phyloP scores from a whole-genome alignment of 1,139 yeast genomes.

The Oligophagozyma castellii region DNA sequence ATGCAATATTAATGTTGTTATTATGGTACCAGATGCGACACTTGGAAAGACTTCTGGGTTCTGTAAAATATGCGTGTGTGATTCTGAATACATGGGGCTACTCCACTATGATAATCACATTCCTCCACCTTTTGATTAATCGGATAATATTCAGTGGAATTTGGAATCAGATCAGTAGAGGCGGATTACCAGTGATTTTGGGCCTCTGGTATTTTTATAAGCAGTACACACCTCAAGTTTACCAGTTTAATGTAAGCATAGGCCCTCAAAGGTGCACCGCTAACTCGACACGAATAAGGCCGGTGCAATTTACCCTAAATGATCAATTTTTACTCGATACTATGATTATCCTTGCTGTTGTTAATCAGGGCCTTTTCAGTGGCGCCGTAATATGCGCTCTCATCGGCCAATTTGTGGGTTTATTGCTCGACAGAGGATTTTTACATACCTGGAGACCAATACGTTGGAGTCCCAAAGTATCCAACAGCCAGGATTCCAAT shows the following conservation, averaged over 20 bases:
- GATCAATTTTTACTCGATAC: slow-evolving; percentile 21
- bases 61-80: slow-evolving; percentile 20
- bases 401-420: slow-evolving; percentile 21
- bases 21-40: slow-evolving; percentile 22
- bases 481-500: background rate
- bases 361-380: slow-evolving; percentile 17
- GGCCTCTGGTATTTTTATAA: slow-evolving; percentile 22
- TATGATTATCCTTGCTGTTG: slow-evolving; percentile 11
- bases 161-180: slow-evolving; percentile 20
- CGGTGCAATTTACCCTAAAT: slow-evolving; percentile 17
- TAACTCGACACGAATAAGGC: slow-evolving; percentile 2
- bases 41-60: slow-evolving; percentile 21
- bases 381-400: slow-evolving; percentile 18
- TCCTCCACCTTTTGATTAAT: slow-evolving; percentile 9
- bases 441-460: slow-evolving; percentile 13
- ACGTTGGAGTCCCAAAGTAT: background rate
- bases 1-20: slow-evolving; percentile 16
- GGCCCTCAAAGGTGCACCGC: slow-evolving; percentile 8
- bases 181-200: slow-evolving; percentile 17
- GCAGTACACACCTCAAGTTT: slow-evolving; percentile 22
- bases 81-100: slow-evolving; percentile 14
- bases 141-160: slow-evolving; percentile 2
- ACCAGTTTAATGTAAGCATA: slow-evolving; percentile 16
- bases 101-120: slow-evolving; percentile 11
- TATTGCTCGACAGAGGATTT: slow-evolving; percentile 19